Percentiles rank a stretch among this genome's conserved stretches.
Conservation (phyloP, 108 stramenopile species). For the Conticribra guillardii region DNA sequence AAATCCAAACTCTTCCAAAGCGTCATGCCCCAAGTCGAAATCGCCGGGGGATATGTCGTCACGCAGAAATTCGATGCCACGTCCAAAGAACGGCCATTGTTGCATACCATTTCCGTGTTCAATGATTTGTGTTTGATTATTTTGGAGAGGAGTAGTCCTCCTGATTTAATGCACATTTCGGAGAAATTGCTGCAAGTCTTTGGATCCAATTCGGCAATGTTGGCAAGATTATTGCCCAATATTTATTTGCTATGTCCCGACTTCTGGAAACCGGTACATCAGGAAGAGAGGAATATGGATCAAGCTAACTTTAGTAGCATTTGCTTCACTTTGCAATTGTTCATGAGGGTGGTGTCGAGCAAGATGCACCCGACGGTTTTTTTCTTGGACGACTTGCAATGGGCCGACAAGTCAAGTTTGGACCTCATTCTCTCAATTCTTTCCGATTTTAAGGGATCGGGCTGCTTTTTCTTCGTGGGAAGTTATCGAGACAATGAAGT, state of each 20-base stretch:
- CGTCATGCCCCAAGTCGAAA: background rate
- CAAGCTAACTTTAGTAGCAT: conserved; percentile 6
- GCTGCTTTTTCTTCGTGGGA: conserved; percentile 39
- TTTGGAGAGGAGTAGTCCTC: background rate
- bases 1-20: conserved; percentile 13
- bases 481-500: conserved; percentile 43
- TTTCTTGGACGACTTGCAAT: conserved; percentile 59
- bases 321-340: conserved; percentile 4
- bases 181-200: background rate
- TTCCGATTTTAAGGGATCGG: background rate
- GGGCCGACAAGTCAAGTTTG: conserved; percentile 44
- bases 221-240: conserved; percentile 5
- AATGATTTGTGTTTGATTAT: conserved; percentile 15
- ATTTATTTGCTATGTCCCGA: background rate
- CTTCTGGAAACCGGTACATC: background rate
- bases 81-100: background rate
- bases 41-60: conserved; percentile 10
- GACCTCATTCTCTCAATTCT: conserved; percentile 30
- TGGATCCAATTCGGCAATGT: background rate
- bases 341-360: conserved; percentile 15
- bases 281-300: background rate
- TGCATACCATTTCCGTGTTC: conserved; percentile 1
- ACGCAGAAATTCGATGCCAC: conserved; percentile 13
- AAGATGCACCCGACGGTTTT: conserved; percentile 7
- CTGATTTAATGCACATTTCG: background rate